phyloP scores from a whole-genome alignment of 805 yeast genomes.

The Cyberlindnera saturnus region DNA sequence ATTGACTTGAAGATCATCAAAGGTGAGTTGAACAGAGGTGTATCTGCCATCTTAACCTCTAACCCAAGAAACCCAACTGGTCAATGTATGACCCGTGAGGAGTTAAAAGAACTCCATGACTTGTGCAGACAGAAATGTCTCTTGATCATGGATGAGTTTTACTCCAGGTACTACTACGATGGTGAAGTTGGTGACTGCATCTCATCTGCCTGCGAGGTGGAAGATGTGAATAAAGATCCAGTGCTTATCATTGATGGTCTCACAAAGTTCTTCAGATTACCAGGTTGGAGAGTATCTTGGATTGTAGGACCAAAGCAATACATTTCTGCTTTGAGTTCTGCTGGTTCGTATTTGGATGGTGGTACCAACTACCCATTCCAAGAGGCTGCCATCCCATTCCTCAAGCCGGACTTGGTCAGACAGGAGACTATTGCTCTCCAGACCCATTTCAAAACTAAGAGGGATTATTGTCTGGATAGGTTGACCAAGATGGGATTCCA shows the following conservation, averaged over 20 bases:
- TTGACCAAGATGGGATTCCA: constrained; percentile 47
- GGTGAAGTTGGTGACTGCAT: constrained; percentile 49
- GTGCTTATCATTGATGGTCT: constrained; percentile 55
- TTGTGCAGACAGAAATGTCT: constrained; percentile 47
- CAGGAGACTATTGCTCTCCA: constrained; percentile 54
- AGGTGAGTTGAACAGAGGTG: constrained; percentile 50
- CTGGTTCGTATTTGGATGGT: constrained; percentile 57
- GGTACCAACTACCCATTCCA: constrained; percentile 60
- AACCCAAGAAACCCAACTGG: constrained; percentile 65
- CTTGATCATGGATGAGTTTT: constrained; percentile 59
- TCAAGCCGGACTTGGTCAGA: constrained; percentile 44
- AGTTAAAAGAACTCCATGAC: constrained; percentile 42
- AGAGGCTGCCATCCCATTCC: constrained; percentile 49
- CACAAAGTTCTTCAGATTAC: constrained; percentile 55
- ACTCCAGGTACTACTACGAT: constrained; percentile 50
- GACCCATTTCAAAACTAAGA: constrained; percentile 47
- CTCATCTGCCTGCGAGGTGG: constrained; percentile 43
- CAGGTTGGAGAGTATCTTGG: constrained; percentile 65
- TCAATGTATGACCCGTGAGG: constrained; percentile 40
- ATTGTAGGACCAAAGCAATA: constrained; percentile 57
- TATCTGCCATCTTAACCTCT: constrained; percentile 50
- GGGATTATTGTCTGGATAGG: constrained; percentile 48
- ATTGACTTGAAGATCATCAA: constrained; percentile 47
- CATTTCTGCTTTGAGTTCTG: constrained; percentile 47
- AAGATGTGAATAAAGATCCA: constrained; percentile 52